A percentile compares a stretch with the other conserved stretches of the same genome.
phyloP scores from a whole-genome alignment of 306 rosid genomes.

The Coriaria nepalensis region DNA sequence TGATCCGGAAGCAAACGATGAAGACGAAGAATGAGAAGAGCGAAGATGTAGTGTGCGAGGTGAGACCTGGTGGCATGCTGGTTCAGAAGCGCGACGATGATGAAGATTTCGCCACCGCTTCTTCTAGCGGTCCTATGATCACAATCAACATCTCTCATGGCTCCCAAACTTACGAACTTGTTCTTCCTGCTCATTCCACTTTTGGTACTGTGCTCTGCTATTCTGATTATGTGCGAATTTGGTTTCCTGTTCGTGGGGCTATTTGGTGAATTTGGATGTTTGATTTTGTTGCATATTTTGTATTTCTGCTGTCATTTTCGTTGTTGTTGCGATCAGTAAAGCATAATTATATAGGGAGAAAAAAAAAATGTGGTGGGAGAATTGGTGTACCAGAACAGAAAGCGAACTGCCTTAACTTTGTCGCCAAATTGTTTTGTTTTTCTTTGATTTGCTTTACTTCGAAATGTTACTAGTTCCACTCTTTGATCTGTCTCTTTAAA shows the following conservation, averaged over 20 bases:
- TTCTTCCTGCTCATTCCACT: conserved; percentile 34
- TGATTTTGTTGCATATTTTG: no score
- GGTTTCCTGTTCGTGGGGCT: not conserved
- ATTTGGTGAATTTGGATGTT: not conserved
- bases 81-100: conserved; percentile 31
- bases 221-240: not conserved
- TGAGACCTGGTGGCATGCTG: conserved; percentile 35
- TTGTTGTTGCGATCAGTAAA: no score
- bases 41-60: conserved; percentile 19
- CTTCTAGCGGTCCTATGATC: conserved; percentile 20
- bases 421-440: no score
- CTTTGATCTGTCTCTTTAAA: no score
- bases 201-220: conserved; percentile 23
- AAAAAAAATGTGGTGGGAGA: no score
- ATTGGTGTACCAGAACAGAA: no score
- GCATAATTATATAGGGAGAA: no score
- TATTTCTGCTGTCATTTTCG: no score
- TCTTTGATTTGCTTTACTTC: no score
- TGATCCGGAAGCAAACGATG: conserved; percentile 7
- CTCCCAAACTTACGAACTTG: conserved; percentile 19
- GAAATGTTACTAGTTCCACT: no score
- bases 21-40: conserved; percentile 15
- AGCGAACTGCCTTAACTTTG: no score
- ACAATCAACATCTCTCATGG: conserved; percentile 26
- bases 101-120: conserved; percentile 6